Percentiles rank a stretch among this genome's conserved stretches.
phyloP scores from a whole-genome alignment of 306 rosid genomes.

The Arachis hypogaea region DNA sequence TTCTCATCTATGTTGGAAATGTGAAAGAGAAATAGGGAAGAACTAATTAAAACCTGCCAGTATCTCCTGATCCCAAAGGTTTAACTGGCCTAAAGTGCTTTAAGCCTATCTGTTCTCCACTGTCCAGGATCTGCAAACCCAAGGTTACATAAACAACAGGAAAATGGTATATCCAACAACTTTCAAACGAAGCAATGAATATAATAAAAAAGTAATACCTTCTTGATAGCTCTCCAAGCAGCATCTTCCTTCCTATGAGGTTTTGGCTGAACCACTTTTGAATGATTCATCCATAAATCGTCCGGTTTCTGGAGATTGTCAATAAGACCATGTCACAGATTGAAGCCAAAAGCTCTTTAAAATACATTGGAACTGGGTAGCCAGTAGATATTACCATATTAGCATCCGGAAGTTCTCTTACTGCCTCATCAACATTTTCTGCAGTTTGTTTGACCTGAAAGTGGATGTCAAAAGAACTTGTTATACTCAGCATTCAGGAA shows the following conservation, averaged over 20 bases:
- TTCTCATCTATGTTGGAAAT: background rate
- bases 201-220: constrained; percentile 50
- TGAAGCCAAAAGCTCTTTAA: constrained; percentile 30
- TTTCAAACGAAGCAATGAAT: constrained; percentile 1
- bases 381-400: constrained; percentile 60
- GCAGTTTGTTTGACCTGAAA: constrained; percentile 83
- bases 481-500: constrained; percentile 5
- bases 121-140: constrained; percentile 68
- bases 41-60: constrained; percentile 72
- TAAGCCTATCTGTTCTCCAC: constrained; percentile 77
- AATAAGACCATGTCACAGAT: constrained; percentile 36
- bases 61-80: constrained; percentile 94
- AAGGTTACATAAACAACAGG: constrained; percentile 35
- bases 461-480: constrained; percentile 29
- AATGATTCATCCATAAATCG: constrained; percentile 94
- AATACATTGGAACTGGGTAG: background rate
- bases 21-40: background rate
- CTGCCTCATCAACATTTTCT: constrained; percentile 83
- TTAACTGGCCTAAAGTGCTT: constrained; percentile 87
- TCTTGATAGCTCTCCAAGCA: constrained; percentile 78
- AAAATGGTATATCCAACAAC: constrained; percentile 18
- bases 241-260: constrained; percentile 81
- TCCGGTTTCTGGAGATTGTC: constrained; percentile 80
- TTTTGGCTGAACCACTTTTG: constrained; percentile 79
- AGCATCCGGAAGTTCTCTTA: constrained; percentile 96